Percentiles rank a stretch among this genome's conserved stretches.
Evolutionary conservation across 2,329 filamentous ascomycete genomes (phyloP).

Genomic region (Phyllosticta citribraziliensis): DNA sequence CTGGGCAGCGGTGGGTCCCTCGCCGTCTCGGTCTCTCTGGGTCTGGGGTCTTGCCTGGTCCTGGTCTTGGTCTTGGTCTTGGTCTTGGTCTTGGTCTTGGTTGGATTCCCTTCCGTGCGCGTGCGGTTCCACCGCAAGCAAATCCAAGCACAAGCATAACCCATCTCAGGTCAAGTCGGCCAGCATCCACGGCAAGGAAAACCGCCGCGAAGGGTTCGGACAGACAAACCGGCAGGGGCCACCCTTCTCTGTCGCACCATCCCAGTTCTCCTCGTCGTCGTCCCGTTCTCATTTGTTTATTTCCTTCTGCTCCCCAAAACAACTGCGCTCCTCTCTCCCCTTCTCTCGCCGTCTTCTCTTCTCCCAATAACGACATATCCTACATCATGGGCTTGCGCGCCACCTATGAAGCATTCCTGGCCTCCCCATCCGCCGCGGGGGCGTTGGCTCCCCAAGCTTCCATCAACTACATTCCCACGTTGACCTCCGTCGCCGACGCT

Average conservation of each 20-base stretch:
- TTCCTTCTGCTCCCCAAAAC: background rate
- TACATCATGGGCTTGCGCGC: constrained; percentile 28
- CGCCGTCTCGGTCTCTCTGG: background rate
- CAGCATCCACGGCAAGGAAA: background rate
- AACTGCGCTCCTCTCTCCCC: too few relatives aligned
- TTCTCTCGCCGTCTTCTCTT: background rate
- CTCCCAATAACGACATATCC: constrained; percentile 1
- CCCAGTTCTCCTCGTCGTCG: background rate
- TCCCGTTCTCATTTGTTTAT: constrained; percentile 1
- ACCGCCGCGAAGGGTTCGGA: background rate
- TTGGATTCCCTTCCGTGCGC: background rate
- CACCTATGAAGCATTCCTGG: constrained; percentile 37
- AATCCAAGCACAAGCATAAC: background rate
- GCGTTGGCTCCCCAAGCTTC: constrained; percentile 36
- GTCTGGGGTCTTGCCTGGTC: too few relatives aligned
- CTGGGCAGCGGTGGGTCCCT: background rate
- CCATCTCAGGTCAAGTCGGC: too few relatives aligned
- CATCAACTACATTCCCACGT: constrained; percentile 79
- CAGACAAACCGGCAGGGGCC: background rate
- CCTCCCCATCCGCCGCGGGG: constrained; percentile 28
- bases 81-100: too few relatives aligned
- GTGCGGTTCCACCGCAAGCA: background rate
- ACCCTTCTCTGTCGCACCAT: background rate
- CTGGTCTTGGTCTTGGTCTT: too few relatives aligned
- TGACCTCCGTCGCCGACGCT: constrained; percentile 60